Conservation (phyloP, 768 basidiomycete genomes). For the Auriscalpium orientale region DNA sequence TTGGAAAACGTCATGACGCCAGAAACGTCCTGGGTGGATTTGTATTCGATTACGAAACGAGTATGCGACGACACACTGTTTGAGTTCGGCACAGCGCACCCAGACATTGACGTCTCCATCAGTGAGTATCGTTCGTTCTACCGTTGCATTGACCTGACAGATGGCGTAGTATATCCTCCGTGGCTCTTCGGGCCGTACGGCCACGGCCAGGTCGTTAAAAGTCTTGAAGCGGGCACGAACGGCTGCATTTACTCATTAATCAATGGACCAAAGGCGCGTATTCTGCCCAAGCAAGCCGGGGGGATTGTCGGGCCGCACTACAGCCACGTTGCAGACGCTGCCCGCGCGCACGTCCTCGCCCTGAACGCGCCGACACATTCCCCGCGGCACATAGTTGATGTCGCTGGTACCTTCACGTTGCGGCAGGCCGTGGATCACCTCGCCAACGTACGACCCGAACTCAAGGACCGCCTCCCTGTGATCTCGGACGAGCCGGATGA, state of each 20-base stretch:
- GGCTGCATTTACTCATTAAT: constrained; percentile 17
- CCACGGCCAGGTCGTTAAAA: constrained; percentile 7
- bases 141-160: background rate
- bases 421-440: constrained; percentile 17
- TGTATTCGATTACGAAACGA: constrained; percentile 30
- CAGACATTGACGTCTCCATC: constrained; percentile 14
- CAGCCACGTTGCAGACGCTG: constrained; percentile 23
- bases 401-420: constrained; percentile 16
- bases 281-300: constrained; percentile 6
- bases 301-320: constrained; percentile 12
- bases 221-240: constrained; percentile 13
- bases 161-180: constrained; percentile 20
- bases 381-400: constrained; percentile 17
- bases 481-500: background rate
- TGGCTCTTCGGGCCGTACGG: constrained; percentile 21
- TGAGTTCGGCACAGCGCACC: constrained; percentile 17
- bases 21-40: constrained; percentile 16
- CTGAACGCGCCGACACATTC: constrained; percentile 7
- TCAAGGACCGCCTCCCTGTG: constrained; percentile 1
- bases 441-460: constrained; percentile 10
- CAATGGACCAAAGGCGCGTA: constrained; percentile 4
- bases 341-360: constrained; percentile 20
- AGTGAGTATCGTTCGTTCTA: constrained; percentile 6
- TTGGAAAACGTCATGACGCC: constrained; percentile 22
- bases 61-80: constrained; percentile 16